Base-by-base conservation (phyloP, 768 basidiomycete species). In the Phlebiopsis gigantea region DNA sequence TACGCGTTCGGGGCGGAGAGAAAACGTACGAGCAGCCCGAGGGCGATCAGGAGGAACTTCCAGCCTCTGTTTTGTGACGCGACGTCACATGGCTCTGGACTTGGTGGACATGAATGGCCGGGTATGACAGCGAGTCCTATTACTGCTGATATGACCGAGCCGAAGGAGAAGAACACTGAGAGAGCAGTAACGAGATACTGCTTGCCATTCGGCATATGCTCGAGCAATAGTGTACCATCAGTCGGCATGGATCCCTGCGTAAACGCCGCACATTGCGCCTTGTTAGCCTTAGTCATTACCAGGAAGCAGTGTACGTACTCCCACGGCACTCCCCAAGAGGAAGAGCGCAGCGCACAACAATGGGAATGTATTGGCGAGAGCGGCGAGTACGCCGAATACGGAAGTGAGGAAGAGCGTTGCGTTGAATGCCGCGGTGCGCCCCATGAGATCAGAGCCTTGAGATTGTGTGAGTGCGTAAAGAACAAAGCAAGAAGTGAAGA, bases 81-180 rank as follows among this genome's bases (percentile, higher is more conserved):
- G 10, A 88, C 79, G 63, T 88, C 81, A 70, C 94, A 97, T 0
- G 77, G 70, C 49, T 70, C 66, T 4, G 69, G 65, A 43, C 70
- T 65, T 22, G 69, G 66, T n/a, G 75, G 73, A 63, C 90, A 92
- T 0, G 90, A 90, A 62, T 81, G 78, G 15, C 77, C 73, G 1
- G 97, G 97, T 31, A 99, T 80, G 52, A 94, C 78, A 47, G 87
- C 53, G 30, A 95, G 79, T 34, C 85, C 92, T 31, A 95, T 82
- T 9, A 93, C 67, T 0, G 94, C 92, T 1, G 93, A 77, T 4
- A 97, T 69, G 43, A 98, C 91, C 0, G 95, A 86, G 46, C 96
- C 96, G 39, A 97, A 72, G 5, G 93, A 94, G 77, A 98, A 98
- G 76, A 98, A 98, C n/a, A 94, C 82, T 4, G 93, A 93, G 22